These are phyloP conservation scores for Candida gorgasii DNA, from an alignment of 805 yeast genomes.

Conservation along the genomic window DNA sequence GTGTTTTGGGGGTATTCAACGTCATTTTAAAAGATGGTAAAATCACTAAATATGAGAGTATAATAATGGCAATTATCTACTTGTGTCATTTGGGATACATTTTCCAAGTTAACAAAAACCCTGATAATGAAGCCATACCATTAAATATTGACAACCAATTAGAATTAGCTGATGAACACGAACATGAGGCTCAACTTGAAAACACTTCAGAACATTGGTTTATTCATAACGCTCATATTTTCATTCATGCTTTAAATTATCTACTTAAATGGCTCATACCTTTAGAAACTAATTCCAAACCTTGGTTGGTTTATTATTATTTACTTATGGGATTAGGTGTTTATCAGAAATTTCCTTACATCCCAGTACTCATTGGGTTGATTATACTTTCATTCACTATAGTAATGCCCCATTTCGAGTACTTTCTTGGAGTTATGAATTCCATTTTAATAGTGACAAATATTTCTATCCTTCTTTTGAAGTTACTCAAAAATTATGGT, in stretches of 20 bases:
- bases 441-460: conserved; percentile 29
- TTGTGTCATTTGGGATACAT: conserved; percentile 26
- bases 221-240: conserved; percentile 4
- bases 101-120: conserved; percentile 19
- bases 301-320: conserved; percentile 5
- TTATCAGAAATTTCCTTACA: neutral
- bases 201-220: neutral
- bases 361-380: neutral
- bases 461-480: conserved; percentile 26
- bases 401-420: neutral
- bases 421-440: conserved; percentile 20
- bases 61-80: conserved; percentile 25
- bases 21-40: conserved; percentile 34
- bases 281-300: neutral
- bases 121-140: conserved; percentile 14
- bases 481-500: conserved; percentile 45
- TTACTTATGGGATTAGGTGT: neutral
- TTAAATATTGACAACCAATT: conserved; percentile 15
- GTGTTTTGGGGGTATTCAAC: conserved; percentile 26
- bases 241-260: conserved; percentile 12
- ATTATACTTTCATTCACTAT: neutral
- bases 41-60: conserved; percentile 32
- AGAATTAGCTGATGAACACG: conserved; percentile 6
- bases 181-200: neutral
- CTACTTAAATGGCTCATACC: conserved; percentile 8